Percentiles rank a stretch among this genome's conserved stretches.
Evolutionary conservation across 2,329 filamentous ascomycete species (phyloP).

Genomic region (Cladophialophora immunda): DNA sequence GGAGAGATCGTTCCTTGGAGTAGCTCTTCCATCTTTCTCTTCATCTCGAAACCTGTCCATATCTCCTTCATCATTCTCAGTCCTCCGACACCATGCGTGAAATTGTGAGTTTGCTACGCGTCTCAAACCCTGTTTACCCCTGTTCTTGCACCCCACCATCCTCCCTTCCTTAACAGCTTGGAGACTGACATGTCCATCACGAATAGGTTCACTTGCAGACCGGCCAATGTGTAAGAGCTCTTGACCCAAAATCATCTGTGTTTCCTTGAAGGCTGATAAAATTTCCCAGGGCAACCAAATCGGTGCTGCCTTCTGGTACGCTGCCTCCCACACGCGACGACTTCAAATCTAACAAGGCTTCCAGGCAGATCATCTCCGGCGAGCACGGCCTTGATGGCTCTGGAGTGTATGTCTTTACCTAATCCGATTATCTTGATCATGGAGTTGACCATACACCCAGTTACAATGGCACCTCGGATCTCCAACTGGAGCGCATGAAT

Average conservation of each 20-base stretch:
- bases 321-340: slow-evolving; percentile 42
- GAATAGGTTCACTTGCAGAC: slow-evolving; percentile 98
- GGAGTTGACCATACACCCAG: slow-evolving; percentile 54
- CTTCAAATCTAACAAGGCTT: slow-evolving; percentile 51
- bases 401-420: slow-evolving; percentile 76
- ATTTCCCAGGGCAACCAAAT: slow-evolving; percentile 94
- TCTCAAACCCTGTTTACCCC: slow-evolving; percentile 46
- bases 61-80: slow-evolving; percentile 13
- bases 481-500: slow-evolving; percentile 99
- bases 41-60: slow-evolving; percentile 25
- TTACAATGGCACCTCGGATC: slow-evolving; percentile 97
- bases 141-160: slow-evolving; percentile 37
- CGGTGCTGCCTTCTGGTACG: slow-evolving; percentile 98
- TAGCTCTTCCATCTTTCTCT: slow-evolving; percentile 18
- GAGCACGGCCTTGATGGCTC: slow-evolving; percentile 97
- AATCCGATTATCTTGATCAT: background rate
- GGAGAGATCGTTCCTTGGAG: slow-evolving; percentile 20
- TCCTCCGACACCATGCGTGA: slow-evolving; percentile 70
- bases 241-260: slow-evolving; percentile 32
- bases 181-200: slow-evolving; percentile 64
- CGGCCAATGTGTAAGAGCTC: slow-evolving; percentile 90
- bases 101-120: slow-evolving; percentile 68
- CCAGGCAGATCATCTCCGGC: slow-evolving; percentile 81
- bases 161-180: slow-evolving; percentile 33
- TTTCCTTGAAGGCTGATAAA: slow-evolving; percentile 46